Percentiles rank a stretch among this genome's conserved stretches.
phyloP scores from a whole-genome alignment of 106 monocot species.

The Narthecium ossifragum region DNA sequence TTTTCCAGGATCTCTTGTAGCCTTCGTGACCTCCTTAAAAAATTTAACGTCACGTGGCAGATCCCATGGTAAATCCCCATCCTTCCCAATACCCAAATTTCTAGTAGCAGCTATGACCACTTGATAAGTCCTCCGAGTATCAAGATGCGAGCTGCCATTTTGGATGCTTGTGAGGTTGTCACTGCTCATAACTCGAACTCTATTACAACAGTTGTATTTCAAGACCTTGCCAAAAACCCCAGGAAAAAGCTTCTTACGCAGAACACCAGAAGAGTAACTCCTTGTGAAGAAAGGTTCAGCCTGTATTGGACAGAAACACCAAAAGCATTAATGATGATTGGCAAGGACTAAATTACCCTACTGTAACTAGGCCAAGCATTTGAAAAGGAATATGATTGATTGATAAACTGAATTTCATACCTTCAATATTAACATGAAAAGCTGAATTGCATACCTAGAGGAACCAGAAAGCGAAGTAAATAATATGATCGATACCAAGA shows the following conservation, averaged over 20 bases:
- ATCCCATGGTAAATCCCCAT: slow-evolving; percentile 81
- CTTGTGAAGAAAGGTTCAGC: slow-evolving; percentile 1
- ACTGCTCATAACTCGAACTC: background rate
- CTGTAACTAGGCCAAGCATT: no score
- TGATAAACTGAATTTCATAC: no score
- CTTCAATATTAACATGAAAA: no score
- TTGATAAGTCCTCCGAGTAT: slow-evolving; percentile 56
- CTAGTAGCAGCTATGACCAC: slow-evolving; percentile 88
- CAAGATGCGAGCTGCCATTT: slow-evolving; percentile 24
- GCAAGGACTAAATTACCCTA: no score
- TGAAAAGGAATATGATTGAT: no score
- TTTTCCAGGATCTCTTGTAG: slow-evolving; percentile 68
- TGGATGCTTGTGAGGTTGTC: background rate
- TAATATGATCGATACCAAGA: no score
- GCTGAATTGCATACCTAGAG: no score
- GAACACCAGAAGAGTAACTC: slow-evolving; percentile 1
- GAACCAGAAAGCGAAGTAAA: no score
- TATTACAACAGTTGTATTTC: slow-evolving; percentile 3
- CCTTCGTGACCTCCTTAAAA: slow-evolving; percentile 74
- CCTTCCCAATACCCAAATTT: slow-evolving; percentile 84
- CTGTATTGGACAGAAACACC: slow-evolving; percentile 1
- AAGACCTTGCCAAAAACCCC: slow-evolving; percentile 1
- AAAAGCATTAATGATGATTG: background rate
- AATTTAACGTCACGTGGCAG: slow-evolving; percentile 81
- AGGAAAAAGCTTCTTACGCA: slow-evolving; percentile 2